Evolutionary conservation across 208 protist genomes (phyloP), one percentile per base, ranked within the genome.

Genomic region (Novymonas esmeraldas): DNA sequence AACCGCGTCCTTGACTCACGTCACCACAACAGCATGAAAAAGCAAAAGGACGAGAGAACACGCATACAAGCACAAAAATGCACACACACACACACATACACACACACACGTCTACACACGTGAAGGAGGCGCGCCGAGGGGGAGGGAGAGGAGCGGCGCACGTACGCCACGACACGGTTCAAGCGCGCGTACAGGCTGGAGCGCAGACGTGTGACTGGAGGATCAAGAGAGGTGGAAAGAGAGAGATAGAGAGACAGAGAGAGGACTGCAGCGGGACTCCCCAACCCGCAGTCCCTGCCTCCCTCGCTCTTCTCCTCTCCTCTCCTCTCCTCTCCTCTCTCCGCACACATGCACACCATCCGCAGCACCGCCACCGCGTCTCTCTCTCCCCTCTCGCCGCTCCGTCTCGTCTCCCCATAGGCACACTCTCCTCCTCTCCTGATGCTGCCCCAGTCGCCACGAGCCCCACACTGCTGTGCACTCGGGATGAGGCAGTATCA

Each of bases 51-150:
- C n/a, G n/a, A 31, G 11, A 16, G 57, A 60, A 31, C n/a, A n/a
- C n/a, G n/a, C n/a, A n/a, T n/a, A n/a, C n/a, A 59, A 29, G n/a
- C 18, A 26, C n/a, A 59, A 59, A 7, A 61, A 61, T 33, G 16
- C 39, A 31, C 56, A 49, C 33, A 0, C 18, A 38, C 34, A 59
- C 1, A 11, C 44, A n/a, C 18, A 31, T 20, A 48, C 44, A 48
- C 44, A 16, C 44, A 16, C 44, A 26, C 44, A n/a, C n/a, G n/a
- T n/a, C n/a, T n/a, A n/a, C n/a, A n/a, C n/a, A n/a, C n/a, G n/a
- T n/a, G n/a, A n/a, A n/a, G n/a, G n/a, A n/a, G n/a, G n/a, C n/a
- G n/a, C n/a, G n/a, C n/a, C n/a, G n/a, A n/a, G n/a, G n/a, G n/a
- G n/a, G n/a, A 41, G 5, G 36, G 36, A 41, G 36, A 41, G 36